Evolutionary conservation across 768 basidiomycete species (phyloP).

Genomic region (Multifurca ochricompacta): DNA sequence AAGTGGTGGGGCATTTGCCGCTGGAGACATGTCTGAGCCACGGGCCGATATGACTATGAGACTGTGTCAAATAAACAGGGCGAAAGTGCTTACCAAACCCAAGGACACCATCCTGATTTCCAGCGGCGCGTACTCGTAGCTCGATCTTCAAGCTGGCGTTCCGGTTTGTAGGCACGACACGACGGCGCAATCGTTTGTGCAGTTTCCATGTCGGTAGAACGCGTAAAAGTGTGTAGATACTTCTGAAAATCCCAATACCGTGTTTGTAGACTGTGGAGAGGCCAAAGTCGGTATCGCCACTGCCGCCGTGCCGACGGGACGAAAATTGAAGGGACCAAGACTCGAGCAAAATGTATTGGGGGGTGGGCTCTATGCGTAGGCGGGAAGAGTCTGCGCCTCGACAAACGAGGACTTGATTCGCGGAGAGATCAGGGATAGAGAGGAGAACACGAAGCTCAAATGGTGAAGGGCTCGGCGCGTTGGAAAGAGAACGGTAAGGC

Average conservation of each 20-base stretch:
- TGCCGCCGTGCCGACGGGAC: slow-evolving; percentile 12
- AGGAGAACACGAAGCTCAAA: slow-evolving; percentile 67
- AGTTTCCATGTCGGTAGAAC: slow-evolving; percentile 73
- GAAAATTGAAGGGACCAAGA: slow-evolving; percentile 52
- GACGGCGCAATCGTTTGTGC: slow-evolving; percentile 49
- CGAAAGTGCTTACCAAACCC: slow-evolving; percentile 32
- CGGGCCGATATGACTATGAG: slow-evolving; percentile 16
- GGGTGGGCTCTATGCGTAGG: slow-evolving; percentile 59
- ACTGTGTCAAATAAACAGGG: background rate
- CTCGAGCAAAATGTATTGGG: slow-evolving; percentile 65
- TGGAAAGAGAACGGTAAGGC: slow-evolving; percentile 53
- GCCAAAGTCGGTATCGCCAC: slow-evolving; percentile 40
- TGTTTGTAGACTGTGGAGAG: slow-evolving; percentile 80
- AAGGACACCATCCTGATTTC: slow-evolving; percentile 26
- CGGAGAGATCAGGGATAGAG: slow-evolving; percentile 56
- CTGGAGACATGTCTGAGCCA: slow-evolving; percentile 33
- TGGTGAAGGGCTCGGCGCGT: slow-evolving; percentile 31
- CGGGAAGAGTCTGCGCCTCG: slow-evolving; percentile 42
- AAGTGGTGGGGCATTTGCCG: slow-evolving; percentile 34
- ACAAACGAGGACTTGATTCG: slow-evolving; percentile 68
- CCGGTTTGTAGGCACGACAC: slow-evolving; percentile 29
- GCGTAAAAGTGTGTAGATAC: slow-evolving; percentile 63
- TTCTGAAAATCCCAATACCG: slow-evolving; percentile 74
- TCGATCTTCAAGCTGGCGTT: slow-evolving; percentile 42
- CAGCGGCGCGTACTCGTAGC: slow-evolving; percentile 33